phyloP scores from a whole-genome alignment of 2,329 filamentous ascomycete genomes.

The Ophiostoma sp. region DNA sequence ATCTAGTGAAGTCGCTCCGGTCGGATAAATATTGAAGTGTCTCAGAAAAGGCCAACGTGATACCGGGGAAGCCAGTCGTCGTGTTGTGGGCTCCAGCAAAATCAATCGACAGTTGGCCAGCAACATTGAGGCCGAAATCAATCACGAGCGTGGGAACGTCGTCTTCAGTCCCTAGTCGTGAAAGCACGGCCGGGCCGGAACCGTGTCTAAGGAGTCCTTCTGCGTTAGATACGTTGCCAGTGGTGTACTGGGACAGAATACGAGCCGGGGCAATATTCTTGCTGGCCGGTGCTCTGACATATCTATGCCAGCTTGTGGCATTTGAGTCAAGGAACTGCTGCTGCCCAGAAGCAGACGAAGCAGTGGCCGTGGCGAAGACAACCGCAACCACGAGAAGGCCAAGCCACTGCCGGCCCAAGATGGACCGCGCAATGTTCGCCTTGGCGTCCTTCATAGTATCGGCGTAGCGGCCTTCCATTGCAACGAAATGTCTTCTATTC shows the following conservation, averaged over 20 bases:
- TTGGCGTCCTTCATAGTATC: not conserved
- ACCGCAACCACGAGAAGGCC: not conserved
- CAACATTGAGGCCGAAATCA: slow-evolving; percentile 53
- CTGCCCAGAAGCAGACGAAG: not conserved
- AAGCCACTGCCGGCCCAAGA: slow-evolving; percentile 22
- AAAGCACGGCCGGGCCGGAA: slow-evolving; percentile 38
- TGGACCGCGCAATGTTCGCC: not conserved
- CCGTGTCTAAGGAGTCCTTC: slow-evolving; percentile 36
- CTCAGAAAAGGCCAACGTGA: slow-evolving; percentile 53
- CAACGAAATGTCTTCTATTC: not conserved
- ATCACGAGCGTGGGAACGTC: slow-evolving; percentile 44
- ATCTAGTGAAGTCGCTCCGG: slow-evolving; percentile 51
- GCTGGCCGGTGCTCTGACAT: slow-evolving; percentile 42
- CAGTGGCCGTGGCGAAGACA: not conserved
- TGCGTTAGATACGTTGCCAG: slow-evolving; percentile 43
- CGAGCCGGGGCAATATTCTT: slow-evolving; percentile 37
- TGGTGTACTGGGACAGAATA: slow-evolving; percentile 35
- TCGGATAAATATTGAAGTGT: slow-evolving; percentile 46
- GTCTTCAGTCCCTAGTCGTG: slow-evolving; percentile 28
- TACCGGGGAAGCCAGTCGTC: slow-evolving; percentile 38
- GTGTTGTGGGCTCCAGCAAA: slow-evolving; percentile 41
- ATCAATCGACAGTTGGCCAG: slow-evolving; percentile 45
- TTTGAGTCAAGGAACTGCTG: slow-evolving; percentile 27
- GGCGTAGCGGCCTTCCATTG: not conserved
- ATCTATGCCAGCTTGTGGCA: slow-evolving; percentile 41